Percentiles rank a stretch among this genome's conserved stretches.
Conservation (phyloP, 148 eudicot species). For the Dysphania ambrosioides region DNA sequence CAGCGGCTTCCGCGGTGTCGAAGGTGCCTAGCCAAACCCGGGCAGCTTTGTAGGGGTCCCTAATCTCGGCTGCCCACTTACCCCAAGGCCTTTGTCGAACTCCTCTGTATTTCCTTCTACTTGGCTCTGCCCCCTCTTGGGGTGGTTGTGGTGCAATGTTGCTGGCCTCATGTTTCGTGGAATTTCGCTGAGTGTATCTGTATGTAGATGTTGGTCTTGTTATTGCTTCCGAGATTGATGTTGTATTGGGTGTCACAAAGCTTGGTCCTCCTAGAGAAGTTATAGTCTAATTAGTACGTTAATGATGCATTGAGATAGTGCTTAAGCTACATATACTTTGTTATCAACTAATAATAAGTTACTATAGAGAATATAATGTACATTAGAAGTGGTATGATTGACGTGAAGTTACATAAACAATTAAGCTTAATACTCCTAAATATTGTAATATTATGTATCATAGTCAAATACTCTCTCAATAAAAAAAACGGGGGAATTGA, state of each 20-base stretch:
- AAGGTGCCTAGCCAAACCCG: slow-evolving; percentile 83
- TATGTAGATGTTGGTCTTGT: slow-evolving; percentile 21
- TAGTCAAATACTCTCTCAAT: too few relatives aligned
- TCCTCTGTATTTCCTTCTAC: slow-evolving; percentile 67
- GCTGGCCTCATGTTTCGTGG: background rate
- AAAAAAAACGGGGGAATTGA: too few relatives aligned
- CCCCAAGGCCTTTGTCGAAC: slow-evolving; percentile 87
- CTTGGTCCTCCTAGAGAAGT: slow-evolving; percentile 30
- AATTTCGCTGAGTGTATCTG: slow-evolving; percentile 27
- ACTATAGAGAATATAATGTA: too few relatives aligned
- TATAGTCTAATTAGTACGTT: background rate
- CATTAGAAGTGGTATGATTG: too few relatives aligned
- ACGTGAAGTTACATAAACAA: too few relatives aligned
- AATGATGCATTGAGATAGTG: background rate
- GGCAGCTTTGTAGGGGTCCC: slow-evolving; percentile 72
- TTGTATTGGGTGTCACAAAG: slow-evolving; percentile 17
- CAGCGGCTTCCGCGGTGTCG: slow-evolving; percentile 71
- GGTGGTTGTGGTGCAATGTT: slow-evolving; percentile 13
- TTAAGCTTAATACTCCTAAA: too few relatives aligned
- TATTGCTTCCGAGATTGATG: slow-evolving; percentile 17
- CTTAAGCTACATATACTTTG: too few relatives aligned
- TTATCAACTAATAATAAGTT: too few relatives aligned
- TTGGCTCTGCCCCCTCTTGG: slow-evolving; percentile 16
- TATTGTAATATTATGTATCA: too few relatives aligned
- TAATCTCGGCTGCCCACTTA: slow-evolving; percentile 82